Evolutionary conservation across 2,329 filamentous ascomycete genomes (phyloP).

Genomic region (Ascochyta rabiei): DNA sequence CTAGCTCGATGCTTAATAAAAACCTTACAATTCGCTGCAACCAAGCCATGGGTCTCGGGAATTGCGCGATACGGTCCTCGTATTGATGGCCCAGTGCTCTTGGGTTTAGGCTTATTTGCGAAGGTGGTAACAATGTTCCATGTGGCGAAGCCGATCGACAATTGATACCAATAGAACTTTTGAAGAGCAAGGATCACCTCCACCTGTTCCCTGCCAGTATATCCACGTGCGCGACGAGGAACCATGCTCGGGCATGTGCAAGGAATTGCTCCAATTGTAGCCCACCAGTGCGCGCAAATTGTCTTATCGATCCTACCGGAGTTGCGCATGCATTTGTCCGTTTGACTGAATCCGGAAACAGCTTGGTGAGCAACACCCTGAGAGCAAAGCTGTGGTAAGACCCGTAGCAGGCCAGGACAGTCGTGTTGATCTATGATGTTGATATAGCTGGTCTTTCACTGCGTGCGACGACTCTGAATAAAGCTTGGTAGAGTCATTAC

Average conservation of each 20-base stretch:
- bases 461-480: no score
- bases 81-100: neutral
- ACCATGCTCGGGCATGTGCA: neutral
- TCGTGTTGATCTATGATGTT: neutral
- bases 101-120: neutral
- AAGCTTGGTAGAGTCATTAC: no score
- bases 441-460: no score
- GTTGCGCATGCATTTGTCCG: neutral
- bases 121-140: neutral
- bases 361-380: neutral
- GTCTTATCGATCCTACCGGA: neutral
- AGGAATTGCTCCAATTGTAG: neutral
- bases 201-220: neutral
- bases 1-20: constrained; percentile 13
- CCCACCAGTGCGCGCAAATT: neutral
- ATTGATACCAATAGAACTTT: neutral
- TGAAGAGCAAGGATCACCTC: neutral
- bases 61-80: neutral
- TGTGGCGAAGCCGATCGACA: neutral
- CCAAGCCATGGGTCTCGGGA: neutral
- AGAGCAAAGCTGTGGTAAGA: neutral
- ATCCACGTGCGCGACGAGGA: neutral
- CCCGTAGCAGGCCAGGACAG: neutral
- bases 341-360: neutral
- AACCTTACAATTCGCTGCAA: constrained; percentile 3